Percentiles rank a stretch among this genome's conserved stretches.
Conservation (phyloP, 1,139 yeast genomes). For the Geotrichum histeridarum region DNA sequence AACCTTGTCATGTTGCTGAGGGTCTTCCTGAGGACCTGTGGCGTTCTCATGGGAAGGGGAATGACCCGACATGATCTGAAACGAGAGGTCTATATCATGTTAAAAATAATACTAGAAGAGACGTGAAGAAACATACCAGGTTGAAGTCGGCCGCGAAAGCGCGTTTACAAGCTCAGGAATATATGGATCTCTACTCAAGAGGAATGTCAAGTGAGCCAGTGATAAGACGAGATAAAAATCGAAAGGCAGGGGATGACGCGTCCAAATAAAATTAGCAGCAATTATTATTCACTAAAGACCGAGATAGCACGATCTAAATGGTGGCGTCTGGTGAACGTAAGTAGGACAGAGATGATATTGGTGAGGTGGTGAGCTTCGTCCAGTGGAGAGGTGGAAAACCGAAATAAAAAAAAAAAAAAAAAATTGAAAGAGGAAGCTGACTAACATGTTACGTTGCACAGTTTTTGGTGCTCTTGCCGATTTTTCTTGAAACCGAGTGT, state of each 20-base stretch:
- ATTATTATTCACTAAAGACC: too few relatives aligned
- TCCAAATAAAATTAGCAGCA: too few relatives aligned
- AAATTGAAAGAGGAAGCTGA: neutral
- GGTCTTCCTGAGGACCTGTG: slow-evolving; percentile 13
- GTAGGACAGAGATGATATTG: neutral
- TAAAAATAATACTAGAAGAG: neutral
- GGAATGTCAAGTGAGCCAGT: too few relatives aligned
- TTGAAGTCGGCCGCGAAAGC: slow-evolving; percentile 1
- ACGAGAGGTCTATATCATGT: neutral
- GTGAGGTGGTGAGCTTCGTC: neutral
- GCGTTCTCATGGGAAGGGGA: slow-evolving; percentile 12
- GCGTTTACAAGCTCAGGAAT: slow-evolving; percentile 1
- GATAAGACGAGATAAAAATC: too few relatives aligned
- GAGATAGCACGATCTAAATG: too few relatives aligned
- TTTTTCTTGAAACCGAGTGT: too few relatives aligned
- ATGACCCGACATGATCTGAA: slow-evolving; percentile 17
- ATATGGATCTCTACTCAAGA: neutral
- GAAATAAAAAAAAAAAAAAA: neutral
- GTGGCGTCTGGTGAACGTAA: neutral
- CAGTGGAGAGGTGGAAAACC: slow-evolving; percentile 12
- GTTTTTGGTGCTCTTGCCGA: neutral
- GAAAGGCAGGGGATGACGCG: too few relatives aligned
- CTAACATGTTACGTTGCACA: neutral
- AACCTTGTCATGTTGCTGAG: neutral
- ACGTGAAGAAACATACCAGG: slow-evolving; percentile 5